These are phyloP conservation scores for Dactylellina haptotyla DNA, from an alignment of 2,329 filamentous ascomycete genomes.

Conservation along the genomic window DNA sequence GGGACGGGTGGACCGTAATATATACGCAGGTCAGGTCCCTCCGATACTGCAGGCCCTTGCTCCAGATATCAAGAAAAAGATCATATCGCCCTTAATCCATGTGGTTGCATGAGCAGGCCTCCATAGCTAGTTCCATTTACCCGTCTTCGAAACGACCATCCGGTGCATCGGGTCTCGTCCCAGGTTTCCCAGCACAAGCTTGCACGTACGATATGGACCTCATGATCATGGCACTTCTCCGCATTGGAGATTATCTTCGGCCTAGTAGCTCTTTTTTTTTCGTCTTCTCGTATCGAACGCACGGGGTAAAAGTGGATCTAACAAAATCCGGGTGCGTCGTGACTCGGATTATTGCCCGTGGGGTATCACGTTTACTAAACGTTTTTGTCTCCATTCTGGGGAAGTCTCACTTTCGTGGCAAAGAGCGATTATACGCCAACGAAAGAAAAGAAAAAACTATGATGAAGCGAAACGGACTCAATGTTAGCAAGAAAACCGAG, in stretches of 20 bases:
- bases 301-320: constrained; percentile 34
- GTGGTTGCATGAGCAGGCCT: constrained; percentile 9
- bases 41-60: not conserved
- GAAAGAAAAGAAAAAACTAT: no score
- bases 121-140: constrained; percentile 37
- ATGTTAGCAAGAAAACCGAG: not conserved
- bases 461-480: no score
- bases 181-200: not conserved
- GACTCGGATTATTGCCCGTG: constrained; percentile 25
- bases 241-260: constrained; percentile 1
- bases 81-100: not conserved
- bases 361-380: constrained; percentile 10
- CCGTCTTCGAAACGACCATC: constrained; percentile 51
- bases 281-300: constrained; percentile 31
- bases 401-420: constrained; percentile 3
- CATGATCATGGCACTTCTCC: constrained; percentile 13
- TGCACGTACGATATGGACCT: not conserved
- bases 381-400: no score
- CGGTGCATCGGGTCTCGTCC: constrained; percentile 20
- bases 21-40: constrained; percentile 5
- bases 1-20: constrained; percentile 13
- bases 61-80: not conserved
- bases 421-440: not conserved
- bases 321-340: not conserved
- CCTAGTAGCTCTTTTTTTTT: not conserved